phyloP scores from a whole-genome alignment of 768 basidiomycete species.

The Saitozyma sp. region DNA sequence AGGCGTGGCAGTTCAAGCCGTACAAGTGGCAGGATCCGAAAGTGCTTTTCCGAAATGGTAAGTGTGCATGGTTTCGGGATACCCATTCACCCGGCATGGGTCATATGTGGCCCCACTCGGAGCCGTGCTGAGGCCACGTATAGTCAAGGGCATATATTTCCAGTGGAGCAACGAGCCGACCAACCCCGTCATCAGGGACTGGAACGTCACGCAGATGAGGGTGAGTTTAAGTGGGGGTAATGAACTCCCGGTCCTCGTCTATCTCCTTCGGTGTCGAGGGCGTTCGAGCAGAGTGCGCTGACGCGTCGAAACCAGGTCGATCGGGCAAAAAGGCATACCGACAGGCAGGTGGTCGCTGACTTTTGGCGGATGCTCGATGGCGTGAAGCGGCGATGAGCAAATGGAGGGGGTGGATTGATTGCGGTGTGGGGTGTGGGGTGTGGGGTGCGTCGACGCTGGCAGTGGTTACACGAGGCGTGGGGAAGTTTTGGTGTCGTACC shows the following conservation, averaged over 20 bases:
- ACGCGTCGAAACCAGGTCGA: slow-evolving; percentile 67
- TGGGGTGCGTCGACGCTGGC: too few relatives aligned
- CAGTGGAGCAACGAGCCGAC: slow-evolving; percentile 91
- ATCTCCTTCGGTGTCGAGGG: neutral
- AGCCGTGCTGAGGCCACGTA: neutral
- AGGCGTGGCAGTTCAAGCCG: slow-evolving; percentile 95
- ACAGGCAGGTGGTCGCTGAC: slow-evolving; percentile 90
- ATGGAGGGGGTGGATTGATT: neutral
- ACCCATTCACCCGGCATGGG: neutral
- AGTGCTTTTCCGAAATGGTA: slow-evolving; percentile 89
- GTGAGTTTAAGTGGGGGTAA: slow-evolving; percentile 53
- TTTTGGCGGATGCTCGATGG: slow-evolving; percentile 89
- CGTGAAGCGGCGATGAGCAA: slow-evolving; percentile 20
- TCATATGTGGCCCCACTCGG: neutral
- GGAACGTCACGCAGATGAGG: slow-evolving; percentile 96
- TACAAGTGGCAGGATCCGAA: slow-evolving; percentile 97
- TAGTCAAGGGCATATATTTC: slow-evolving; percentile 93
- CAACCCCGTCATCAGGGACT: slow-evolving; percentile 84
- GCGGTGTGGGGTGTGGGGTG: too few relatives aligned
- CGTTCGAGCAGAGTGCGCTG: neutral
- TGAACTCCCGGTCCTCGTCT: too few relatives aligned
- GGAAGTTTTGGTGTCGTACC: too few relatives aligned
- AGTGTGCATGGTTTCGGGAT: slow-evolving; percentile 10
- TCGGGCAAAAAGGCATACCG: slow-evolving; percentile 80
- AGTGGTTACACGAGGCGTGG: too few relatives aligned